Conservation (phyloP, 1,284 basidiomycete species). For the Marasmius tenuissimus region DNA sequence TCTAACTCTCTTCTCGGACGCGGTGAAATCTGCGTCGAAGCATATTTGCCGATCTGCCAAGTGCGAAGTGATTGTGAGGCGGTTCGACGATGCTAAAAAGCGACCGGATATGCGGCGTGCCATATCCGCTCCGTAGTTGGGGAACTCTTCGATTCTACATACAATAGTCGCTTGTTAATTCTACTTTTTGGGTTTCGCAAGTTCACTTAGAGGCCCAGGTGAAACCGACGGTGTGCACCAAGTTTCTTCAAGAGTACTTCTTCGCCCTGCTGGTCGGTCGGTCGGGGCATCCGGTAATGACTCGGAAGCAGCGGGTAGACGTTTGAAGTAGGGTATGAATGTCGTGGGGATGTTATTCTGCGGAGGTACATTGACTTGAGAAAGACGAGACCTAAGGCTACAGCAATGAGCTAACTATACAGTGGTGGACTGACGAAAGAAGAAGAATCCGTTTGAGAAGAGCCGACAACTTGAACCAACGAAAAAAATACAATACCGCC, state of each 20-base stretch:
- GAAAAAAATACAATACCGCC: background rate
- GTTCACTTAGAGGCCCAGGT: too few relatives aligned
- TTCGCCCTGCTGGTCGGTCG: too few relatives aligned
- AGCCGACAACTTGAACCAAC: background rate
- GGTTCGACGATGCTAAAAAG: conserved; percentile 88
- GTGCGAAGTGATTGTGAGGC: conserved; percentile 82
- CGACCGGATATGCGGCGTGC: conserved; percentile 52
- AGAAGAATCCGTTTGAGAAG: background rate
- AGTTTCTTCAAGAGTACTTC: too few relatives aligned
- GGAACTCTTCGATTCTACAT: background rate
- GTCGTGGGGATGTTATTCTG: too few relatives aligned
- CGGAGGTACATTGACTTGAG: background rate
- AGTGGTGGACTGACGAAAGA: background rate
- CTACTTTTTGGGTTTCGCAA: too few relatives aligned
- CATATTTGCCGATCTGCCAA: conserved; percentile 87
- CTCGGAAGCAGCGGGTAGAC: too few relatives aligned
- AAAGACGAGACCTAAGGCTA: conserved; percentile 9
- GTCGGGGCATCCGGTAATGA: too few relatives aligned
- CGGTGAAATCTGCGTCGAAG: conserved; percentile 77
- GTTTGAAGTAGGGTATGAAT: too few relatives aligned
- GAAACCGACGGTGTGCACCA: too few relatives aligned
- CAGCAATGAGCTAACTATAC: conserved; percentile 8
- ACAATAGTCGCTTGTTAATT: too few relatives aligned
- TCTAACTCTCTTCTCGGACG: conserved; percentile 84
- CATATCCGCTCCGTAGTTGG: conserved; percentile 45